phyloP scores from a whole-genome alignment of 306 rosid species.

The Cucumis melo region DNA sequence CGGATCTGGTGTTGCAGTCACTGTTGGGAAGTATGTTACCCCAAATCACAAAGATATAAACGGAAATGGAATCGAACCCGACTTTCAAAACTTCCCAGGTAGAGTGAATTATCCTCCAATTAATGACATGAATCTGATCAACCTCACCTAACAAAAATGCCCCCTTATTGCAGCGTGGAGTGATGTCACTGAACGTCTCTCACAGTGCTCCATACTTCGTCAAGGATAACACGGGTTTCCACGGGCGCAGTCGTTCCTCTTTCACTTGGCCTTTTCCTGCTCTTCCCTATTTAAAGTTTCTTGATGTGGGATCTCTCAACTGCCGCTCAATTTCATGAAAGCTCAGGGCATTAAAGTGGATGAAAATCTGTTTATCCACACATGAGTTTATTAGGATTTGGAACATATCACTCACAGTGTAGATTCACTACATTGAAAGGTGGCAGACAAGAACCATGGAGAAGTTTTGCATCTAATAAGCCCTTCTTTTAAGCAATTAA shows the following conservation, averaged over 20 bases:
- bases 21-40: conserved; percentile 92
- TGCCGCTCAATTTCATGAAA: background rate
- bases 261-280: background rate
- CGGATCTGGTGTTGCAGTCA: conserved; percentile 90
- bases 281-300: background rate
- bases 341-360: background rate
- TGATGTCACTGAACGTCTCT: conserved; percentile 50
- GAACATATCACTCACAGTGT: background rate
- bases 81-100: conserved; percentile 79
- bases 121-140: background rate
- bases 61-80: conserved; percentile 89
- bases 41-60: conserved; percentile 82
- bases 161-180: conserved; percentile 49
- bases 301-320: background rate
- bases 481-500: conserved; percentile 3
- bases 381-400: background rate
- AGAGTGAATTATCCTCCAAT: conserved; percentile 5
- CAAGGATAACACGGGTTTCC: conserved; percentile 31
- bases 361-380: background rate
- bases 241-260: conserved; percentile 2
- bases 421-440: conserved; percentile 4
- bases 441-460: conserved; percentile 1
- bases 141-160: conserved; percentile 12
- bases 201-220: conserved; percentile 38
- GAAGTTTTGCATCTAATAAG: conserved; percentile 9